Percentiles rank a stretch among this genome's conserved stretches.
Evolutionary conservation across 2,329 filamentous ascomycete species (phyloP).

Genomic region (Penicillium sp.): DNA sequence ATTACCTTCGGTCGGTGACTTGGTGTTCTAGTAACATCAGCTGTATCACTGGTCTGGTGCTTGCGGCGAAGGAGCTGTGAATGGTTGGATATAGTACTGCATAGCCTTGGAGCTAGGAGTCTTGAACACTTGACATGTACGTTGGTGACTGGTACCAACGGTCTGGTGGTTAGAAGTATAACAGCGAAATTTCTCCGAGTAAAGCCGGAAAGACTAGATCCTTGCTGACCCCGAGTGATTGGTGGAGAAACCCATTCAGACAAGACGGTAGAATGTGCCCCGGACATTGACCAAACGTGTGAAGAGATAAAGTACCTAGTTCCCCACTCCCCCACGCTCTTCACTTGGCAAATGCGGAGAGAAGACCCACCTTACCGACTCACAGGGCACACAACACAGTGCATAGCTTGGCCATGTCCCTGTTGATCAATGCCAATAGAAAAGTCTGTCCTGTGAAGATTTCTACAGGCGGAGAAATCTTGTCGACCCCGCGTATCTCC

Average conservation of each 20-base stretch:
- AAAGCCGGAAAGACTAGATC: background rate
- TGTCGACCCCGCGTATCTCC: background rate
- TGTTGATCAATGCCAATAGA: background rate
- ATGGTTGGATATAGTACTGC: background rate
- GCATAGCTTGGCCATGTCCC: background rate
- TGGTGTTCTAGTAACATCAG: conserved; percentile 43
- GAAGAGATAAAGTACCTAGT: background rate
- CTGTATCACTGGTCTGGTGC: conserved; percentile 39
- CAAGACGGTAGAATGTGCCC: background rate
- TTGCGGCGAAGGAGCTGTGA: conserved; percentile 34
- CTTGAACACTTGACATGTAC: too few relatives aligned
- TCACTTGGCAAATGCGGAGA: conserved; percentile 20
- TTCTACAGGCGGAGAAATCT: conserved; percentile 3
- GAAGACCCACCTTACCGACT: background rate
- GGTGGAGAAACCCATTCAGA: background rate
- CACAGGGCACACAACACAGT: background rate
- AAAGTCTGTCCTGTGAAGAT: background rate
- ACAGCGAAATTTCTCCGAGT: background rate
- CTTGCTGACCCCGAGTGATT: background rate
- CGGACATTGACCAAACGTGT: background rate
- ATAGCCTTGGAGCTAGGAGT: background rate
- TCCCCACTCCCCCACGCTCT: background rate
- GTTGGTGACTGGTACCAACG: too few relatives aligned
- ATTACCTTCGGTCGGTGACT: conserved; percentile 35
- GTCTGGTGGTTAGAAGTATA: background rate